Conservation (phyloP, 805 yeast species). For the Teunomyces aglyptinius region DNA sequence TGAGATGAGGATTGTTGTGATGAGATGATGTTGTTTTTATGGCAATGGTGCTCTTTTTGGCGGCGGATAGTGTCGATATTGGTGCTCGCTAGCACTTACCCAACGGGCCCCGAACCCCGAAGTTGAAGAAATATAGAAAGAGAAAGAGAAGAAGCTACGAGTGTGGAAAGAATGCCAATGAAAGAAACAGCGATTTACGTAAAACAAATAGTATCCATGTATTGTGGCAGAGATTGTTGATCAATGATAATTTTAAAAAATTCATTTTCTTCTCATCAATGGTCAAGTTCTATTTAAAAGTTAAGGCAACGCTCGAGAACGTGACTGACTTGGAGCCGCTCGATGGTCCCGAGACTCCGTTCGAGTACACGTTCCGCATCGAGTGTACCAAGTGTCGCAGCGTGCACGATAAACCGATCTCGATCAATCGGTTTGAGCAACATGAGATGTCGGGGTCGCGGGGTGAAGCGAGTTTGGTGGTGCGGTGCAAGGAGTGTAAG, state of each 20-base stretch:
- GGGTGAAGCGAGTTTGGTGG: constrained; percentile 82
- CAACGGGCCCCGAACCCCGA: too few species aligned
- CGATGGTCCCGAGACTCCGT: constrained; percentile 61
- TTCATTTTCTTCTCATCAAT: constrained; percentile 14
- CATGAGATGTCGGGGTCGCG: constrained; percentile 67
- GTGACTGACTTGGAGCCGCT: constrained; percentile 56
- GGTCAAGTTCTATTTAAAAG: constrained; percentile 39
- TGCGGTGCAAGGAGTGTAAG: constrained; percentile 69
- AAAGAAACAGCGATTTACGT: too few species aligned
- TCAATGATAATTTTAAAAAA: neutral
- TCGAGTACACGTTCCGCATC: constrained; percentile 71
- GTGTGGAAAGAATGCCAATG: too few species aligned
- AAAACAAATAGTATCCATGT: too few species aligned
- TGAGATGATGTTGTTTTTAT: neutral
- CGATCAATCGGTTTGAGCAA: constrained; percentile 63
- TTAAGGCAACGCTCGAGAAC: constrained; percentile 49
- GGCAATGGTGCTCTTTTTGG: too few species aligned
- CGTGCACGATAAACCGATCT: constrained; percentile 64
- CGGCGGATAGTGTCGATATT: too few species aligned
- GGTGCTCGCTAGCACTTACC: too few species aligned
- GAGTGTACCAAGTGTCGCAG: constrained; percentile 82
- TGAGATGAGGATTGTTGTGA: too few species aligned
- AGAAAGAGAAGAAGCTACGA: too few species aligned
- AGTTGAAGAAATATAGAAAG: too few species aligned
- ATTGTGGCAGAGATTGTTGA: too few species aligned